Conservation (phyloP, 805 yeast species). For the Tetrapisispora iriomotensis region DNA sequence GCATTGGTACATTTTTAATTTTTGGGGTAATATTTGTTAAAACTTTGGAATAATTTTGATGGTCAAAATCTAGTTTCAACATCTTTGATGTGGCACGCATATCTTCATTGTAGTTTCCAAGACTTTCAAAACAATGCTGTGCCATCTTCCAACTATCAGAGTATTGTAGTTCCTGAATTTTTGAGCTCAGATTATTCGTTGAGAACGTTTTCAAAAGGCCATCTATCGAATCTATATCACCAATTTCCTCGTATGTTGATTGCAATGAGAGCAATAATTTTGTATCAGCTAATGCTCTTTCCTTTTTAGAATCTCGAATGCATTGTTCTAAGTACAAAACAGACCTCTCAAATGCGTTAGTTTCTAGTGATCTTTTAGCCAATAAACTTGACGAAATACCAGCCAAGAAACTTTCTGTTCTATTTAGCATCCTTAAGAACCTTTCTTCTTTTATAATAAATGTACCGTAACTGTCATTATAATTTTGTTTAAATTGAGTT, state of each 20-base stretch:
- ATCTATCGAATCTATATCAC: slow-evolving; percentile 82
- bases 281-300: slow-evolving; percentile 6
- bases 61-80: slow-evolving; percentile 62
- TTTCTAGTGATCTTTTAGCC: slow-evolving; percentile 71
- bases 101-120: slow-evolving; percentile 37
- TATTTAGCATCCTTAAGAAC: slow-evolving; percentile 16
- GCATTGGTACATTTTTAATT: slow-evolving; percentile 35
- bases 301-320: slow-evolving; percentile 32
- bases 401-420: slow-evolving; percentile 41
- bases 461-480: slow-evolving; percentile 22
- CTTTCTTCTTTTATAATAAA: slow-evolving; percentile 20
- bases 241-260: slow-evolving; percentile 73
- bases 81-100: slow-evolving; percentile 40
- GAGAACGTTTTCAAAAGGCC: slow-evolving; percentile 74
- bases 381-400: slow-evolving; percentile 57
- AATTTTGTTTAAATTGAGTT: slow-evolving; percentile 32
- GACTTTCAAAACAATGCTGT: slow-evolving; percentile 68
- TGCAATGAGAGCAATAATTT: slow-evolving; percentile 45
- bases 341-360: slow-evolving; percentile 81
- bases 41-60: slow-evolving; percentile 64
- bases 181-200: slow-evolving; percentile 59
- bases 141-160: slow-evolving; percentile 83
- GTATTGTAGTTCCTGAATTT: slow-evolving; percentile 70
- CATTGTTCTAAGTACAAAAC: slow-evolving; percentile 77
- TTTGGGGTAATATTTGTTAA: slow-evolving; percentile 39